Base-by-base conservation (phyloP, 2,329 filamentous ascomycete species). In the Fusarium ramigenum region DNA sequence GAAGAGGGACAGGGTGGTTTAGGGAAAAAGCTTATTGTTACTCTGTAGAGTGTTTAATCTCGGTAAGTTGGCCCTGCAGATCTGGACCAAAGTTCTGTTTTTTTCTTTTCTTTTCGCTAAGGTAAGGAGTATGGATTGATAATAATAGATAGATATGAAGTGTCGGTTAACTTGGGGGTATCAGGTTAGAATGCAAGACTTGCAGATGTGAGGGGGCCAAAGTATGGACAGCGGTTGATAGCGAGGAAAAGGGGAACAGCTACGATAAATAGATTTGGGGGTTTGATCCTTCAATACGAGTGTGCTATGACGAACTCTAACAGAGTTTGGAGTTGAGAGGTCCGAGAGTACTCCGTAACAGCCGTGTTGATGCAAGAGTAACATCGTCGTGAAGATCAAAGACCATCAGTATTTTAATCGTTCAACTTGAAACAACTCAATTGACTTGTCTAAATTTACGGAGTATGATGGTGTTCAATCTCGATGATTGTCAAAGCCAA, bases 51-150 rank as follows among this genome's bases (percentile, higher is more conserved):
- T 3, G 39, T 15, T 53, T 25, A 60, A 60, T 60, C 49, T 60
- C 58, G 58, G 36, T 60, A 60, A 58, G 21, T 53, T 36, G 10
- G 42, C 42, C 40, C 56, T 58, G 56, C 42, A 58, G 56, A 50
- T 50, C 30, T 36, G 56, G 42, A 58, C 56, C 32, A 23, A 58
- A 58, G 56, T 58, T 50, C 56, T 58, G 23, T 49, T 58, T 34
- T 34, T 34, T 34, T 34, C 10, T 58, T 34, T 49, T 18, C n/a
- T 36, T 25, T 52, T 36, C 30, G 49, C 49, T 4, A 36, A 52
- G 18, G 36, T 19, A 39, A 39, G 36, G 34, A 30, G n/a, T 42
- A 50, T 5, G 54, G 30, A 19, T 58, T 50, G 32, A 47, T 28
- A 30, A 30, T 36, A n/a, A 58, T 28, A 49, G 30, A 4, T 15